These are phyloP conservation scores for Eutypella sp. DNA, from an alignment of 2,329 filamentous ascomycete genomes.

Conservation along the genomic window DNA sequence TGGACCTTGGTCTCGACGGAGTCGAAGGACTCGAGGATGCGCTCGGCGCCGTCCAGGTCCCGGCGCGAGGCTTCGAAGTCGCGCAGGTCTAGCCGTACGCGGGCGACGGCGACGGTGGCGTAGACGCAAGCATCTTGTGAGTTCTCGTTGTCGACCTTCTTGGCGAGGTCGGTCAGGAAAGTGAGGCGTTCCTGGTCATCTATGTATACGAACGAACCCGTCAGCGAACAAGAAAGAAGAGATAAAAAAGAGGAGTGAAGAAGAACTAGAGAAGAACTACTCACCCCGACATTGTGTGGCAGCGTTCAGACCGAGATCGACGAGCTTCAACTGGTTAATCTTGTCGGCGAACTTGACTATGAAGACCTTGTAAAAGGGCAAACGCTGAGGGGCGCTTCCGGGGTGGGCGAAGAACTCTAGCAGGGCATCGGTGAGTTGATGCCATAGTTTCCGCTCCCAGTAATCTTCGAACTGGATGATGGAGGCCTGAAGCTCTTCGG, in stretches of 20 bases:
- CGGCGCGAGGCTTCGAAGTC: constrained; percentile 79
- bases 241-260: neutral
- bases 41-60: constrained; percentile 82
- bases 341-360: constrained; percentile 95
- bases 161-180: constrained; percentile 78
- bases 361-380: constrained; percentile 90
- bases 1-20: constrained; percentile 93
- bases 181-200: constrained; percentile 80
- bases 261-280: neutral
- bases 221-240: neutral
- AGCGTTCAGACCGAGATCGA: constrained; percentile 81
- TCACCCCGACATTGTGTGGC: constrained; percentile 77
- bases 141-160: constrained; percentile 85
- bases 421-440: constrained; percentile 89
- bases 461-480: constrained; percentile 92
- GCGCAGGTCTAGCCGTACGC: constrained; percentile 74
- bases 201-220: too few species aligned
- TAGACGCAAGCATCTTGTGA: constrained; percentile 96
- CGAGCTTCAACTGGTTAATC: constrained; percentile 98
- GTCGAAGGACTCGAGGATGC: constrained; percentile 85
- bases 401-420: constrained; percentile 82
- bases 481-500: constrained; percentile 80
- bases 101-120: constrained; percentile 83
- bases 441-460: constrained; percentile 99
- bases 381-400: constrained; percentile 75